phyloP scores from a whole-genome alignment of 1,284 basidiomycete species.

The Ganoderma lingzhi region DNA sequence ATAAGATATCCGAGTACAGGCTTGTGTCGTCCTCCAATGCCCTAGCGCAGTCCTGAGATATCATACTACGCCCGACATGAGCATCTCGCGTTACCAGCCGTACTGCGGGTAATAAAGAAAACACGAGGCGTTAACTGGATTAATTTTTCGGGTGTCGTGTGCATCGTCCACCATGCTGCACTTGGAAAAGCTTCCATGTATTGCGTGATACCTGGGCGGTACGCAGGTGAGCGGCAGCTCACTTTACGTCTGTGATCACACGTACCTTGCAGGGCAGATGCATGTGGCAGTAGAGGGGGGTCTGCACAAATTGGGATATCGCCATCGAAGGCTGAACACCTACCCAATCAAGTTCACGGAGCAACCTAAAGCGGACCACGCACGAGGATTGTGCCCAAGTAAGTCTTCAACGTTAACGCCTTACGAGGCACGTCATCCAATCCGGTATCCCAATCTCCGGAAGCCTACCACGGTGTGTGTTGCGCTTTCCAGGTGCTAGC shows the following conservation, averaged over 20 bases:
- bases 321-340: background rate
- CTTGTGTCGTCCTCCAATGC: background rate
- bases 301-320: background rate
- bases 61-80: background rate
- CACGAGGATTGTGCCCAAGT: background rate
- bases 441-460: background rate
- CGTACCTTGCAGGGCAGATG: background rate
- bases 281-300: background rate
- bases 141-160: background rate
- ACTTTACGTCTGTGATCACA: background rate
- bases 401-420: background rate
- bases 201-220: background rate
- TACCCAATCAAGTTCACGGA: too few species aligned
- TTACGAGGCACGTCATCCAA: background rate
- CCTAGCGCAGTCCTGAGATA: background rate
- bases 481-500: background rate
- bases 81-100: background rate
- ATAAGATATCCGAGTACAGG: background rate
- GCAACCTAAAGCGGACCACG: background rate
- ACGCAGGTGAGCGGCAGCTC: background rate
- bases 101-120: background rate
- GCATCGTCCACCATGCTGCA: background rate
- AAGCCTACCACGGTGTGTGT: background rate
- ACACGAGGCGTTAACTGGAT: background rate
- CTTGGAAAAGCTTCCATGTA: background rate